Evolutionary conservation across 306 rosid species (phyloP), one percentile per base, ranked within the genome.

Genomic region (Mucuna pruriens): DNA sequence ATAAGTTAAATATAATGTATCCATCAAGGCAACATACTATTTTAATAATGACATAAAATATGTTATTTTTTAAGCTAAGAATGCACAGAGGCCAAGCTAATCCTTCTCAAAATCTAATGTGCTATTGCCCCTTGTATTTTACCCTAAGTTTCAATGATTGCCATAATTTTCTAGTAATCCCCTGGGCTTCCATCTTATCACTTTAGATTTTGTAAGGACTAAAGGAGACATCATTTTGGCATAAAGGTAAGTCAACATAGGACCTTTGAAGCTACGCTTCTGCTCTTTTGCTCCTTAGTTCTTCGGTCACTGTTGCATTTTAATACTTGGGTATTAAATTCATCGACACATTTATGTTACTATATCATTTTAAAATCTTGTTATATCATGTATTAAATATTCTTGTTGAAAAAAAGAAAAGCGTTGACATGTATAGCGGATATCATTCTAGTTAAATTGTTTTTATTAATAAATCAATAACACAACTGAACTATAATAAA

Each of bases 231-330:
- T 62, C 23, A 33, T 48, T 33, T 15, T 20, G 16, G 9, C n/a
- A 20, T 20, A 0, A 11, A 48, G 10, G 16, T 5, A 45, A 46
- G 73, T 76, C 81, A 77, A 48, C 81, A 33, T 77, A 48, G 42
- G 74, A 76, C 26, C 81, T 76, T 76, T 76, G 23, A 76, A 76
- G 81, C 48, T 31, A 63, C 9, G 23, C 33, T 76, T 60, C 20
- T 48, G 29, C 7, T 60, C 31, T 44, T 16, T 76, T 9, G 10
- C 26, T 25, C 34, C 26, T 44, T 9, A 42, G 36, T 45, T 62
- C 11, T 62, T 17, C 5, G 7, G 46, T 54, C 46, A 62, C 22
- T 6, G 34, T 46, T 61, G 23, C 49, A 45, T 15, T 62, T 23
- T 40, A 42, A 16, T 39, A 10, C 22, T 12, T 3, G 9, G 12